These are phyloP conservation scores for Mortierella hygrophila DNA, from an alignment of 192 early-diverging fungal genomes.

Conservation along the genomic window DNA sequence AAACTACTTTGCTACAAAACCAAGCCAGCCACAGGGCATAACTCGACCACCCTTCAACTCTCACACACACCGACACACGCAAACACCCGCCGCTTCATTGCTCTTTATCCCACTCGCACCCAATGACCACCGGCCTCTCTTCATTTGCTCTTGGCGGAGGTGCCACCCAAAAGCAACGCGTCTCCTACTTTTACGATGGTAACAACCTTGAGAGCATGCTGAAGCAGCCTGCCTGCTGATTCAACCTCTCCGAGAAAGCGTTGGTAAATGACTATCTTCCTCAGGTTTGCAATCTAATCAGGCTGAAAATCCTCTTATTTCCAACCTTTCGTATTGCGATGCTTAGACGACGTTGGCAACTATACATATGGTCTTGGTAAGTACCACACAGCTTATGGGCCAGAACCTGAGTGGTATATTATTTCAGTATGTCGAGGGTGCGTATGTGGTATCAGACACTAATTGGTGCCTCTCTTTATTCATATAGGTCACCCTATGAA, in stretches of 20 bases:
- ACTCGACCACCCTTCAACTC: neutral
- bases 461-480: neutral
- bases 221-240: neutral
- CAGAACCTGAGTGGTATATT: neutral
- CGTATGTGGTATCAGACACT: neutral
- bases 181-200: conserved; percentile 79
- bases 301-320: neutral
- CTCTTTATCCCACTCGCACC: neutral
- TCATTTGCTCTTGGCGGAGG: conserved; percentile 55
- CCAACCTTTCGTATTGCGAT: neutral
- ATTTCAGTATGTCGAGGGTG: neutral
- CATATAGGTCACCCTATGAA: conserved; percentile 94
- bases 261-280: neutral
- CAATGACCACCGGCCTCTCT: conserved; percentile 49
- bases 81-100: neutral
- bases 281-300: neutral
- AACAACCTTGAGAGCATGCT: conserved; percentile 12
- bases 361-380: conserved; percentile 89
- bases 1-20: neutral
- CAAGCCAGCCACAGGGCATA: neutral
- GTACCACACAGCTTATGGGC: neutral
- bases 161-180: conserved; percentile 64
- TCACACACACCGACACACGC: neutral
- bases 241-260: neutral
- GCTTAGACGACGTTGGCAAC: conserved; percentile 75